These are phyloP conservation scores for Cystobasidium pallidum DNA, from an alignment of 1,284 basidiomycete species.

Conservation along the genomic window DNA sequence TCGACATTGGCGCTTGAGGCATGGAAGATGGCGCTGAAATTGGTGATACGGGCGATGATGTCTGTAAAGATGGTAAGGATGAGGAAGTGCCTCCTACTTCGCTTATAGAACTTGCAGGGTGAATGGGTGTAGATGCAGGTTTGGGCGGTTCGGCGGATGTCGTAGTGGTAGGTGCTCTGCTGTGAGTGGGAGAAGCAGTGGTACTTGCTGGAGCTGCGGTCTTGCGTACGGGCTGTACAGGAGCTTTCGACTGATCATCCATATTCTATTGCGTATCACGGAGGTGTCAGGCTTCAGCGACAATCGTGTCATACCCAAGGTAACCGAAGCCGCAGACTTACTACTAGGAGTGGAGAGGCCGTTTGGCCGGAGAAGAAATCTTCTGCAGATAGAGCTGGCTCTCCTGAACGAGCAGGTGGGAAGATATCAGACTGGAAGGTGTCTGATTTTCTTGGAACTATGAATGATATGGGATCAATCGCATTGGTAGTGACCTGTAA, in stretches of 20 bases:
- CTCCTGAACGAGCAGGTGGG: constrained; percentile 81
- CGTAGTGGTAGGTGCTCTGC: constrained; percentile 20
- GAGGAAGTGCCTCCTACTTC: constrained; percentile 34
- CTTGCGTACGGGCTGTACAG: constrained; percentile 42
- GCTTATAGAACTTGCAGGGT: constrained; percentile 41
- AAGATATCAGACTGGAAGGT: constrained; percentile 92
- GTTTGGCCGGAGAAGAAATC: constrained; percentile 87
- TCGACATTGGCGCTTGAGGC: constrained; percentile 39
- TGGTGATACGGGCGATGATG: constrained; percentile 55
- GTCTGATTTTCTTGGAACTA: constrained; percentile 89
- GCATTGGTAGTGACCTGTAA: constrained; percentile 64
- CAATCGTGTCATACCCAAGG: too few species aligned
- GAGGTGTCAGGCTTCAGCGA: too few species aligned
- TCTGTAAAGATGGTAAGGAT: constrained; percentile 20
- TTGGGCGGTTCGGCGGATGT: constrained; percentile 45
- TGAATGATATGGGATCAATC: constrained; percentile 88
- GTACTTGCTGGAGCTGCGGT: constrained; percentile 43
- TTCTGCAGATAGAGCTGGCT: constrained; percentile 75
- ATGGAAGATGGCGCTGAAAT: constrained; percentile 51
- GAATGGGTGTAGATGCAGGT: constrained; percentile 45
- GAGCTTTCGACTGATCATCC: constrained; percentile 37
- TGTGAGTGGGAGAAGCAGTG: constrained; percentile 27
- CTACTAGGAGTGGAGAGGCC: constrained; percentile 67
- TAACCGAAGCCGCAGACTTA: constrained; percentile 55
- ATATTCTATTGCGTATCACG: constrained; percentile 39